Conservation (phyloP, 2,329 filamentous ascomycete species). For the Trichoderma brevicompactum region DNA sequence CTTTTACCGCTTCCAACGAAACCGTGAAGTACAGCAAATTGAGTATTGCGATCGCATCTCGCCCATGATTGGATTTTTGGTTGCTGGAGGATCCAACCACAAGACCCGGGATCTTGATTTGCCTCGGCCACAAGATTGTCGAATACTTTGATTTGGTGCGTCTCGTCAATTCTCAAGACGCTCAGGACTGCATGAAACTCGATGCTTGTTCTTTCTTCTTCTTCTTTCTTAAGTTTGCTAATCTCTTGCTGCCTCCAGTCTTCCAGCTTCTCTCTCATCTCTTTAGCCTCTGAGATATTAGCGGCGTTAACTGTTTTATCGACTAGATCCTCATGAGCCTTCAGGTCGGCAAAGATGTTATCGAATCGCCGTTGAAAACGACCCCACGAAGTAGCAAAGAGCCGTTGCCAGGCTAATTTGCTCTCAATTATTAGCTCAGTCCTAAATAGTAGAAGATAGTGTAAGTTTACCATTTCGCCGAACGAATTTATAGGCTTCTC, state of each 20-base stretch:
- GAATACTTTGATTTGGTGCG: conserved; percentile 41
- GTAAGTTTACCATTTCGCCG: conserved; percentile 38
- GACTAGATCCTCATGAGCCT: conserved; percentile 25
- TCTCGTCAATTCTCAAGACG: conserved; percentile 41
- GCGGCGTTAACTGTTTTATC: too few relatives aligned
- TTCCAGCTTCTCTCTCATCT: too few relatives aligned
- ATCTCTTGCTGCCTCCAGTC: conserved; percentile 21
- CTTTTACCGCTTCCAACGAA: too few relatives aligned
- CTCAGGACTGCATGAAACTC: conserved; percentile 27
- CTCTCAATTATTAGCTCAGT: too few relatives aligned
- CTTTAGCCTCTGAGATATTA: too few relatives aligned
- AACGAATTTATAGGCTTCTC: conserved; percentile 52
- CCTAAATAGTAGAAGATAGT: too few relatives aligned
- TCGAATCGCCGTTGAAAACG: conserved; percentile 29
- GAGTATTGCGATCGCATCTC: too few relatives aligned
- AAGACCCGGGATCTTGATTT: too few relatives aligned
- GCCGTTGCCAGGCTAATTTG: conserved; percentile 33
- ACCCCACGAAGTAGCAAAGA: conserved; percentile 30
- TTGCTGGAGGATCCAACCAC: too few relatives aligned
- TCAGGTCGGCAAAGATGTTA: conserved; percentile 11
- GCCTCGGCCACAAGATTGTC: too few relatives aligned
- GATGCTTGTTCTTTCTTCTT: conserved; percentile 3
- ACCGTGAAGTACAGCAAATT: too few relatives aligned
- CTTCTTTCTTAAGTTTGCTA: background rate
- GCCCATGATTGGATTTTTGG: too few relatives aligned